These are phyloP conservation scores for Oryza australiensis DNA, from an alignment of 176 grass and related monocot genomes.

Conservation along the genomic window DNA sequence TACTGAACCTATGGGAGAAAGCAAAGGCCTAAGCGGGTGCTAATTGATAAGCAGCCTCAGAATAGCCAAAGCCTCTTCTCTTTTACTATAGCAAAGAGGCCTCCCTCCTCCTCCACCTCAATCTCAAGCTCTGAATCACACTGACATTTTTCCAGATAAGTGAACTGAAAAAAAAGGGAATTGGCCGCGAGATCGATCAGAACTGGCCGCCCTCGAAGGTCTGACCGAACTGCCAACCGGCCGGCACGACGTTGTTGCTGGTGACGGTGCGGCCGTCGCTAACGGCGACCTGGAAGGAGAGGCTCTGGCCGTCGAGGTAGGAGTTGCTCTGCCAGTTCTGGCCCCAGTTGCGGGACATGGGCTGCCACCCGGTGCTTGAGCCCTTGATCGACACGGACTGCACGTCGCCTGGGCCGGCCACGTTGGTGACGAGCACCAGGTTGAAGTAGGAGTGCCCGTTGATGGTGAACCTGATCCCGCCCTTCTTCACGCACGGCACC, in stretches of 20 bases:
- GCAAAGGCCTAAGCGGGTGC: constrained; percentile 72
- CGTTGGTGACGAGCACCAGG: constrained; percentile 84
- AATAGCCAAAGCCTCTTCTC: constrained; percentile 50
- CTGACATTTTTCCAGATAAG: constrained; percentile 13
- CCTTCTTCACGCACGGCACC: constrained; percentile 89
- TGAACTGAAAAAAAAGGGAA: background rate
- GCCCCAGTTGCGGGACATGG: constrained; percentile 88
- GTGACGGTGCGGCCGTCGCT: constrained; percentile 74
- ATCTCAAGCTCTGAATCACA: constrained; percentile 14
- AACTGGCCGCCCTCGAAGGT: constrained; percentile 72
- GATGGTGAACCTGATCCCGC: constrained; percentile 86
- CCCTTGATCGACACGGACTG: constrained; percentile 78
- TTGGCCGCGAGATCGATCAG: constrained; percentile 14
- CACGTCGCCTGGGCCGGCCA: constrained; percentile 79
- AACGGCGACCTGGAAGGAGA: constrained; percentile 74
- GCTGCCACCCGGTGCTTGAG: constrained; percentile 65
- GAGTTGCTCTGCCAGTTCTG: constrained; percentile 98
- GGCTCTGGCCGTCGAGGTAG: constrained; percentile 67
- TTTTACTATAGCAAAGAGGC: constrained; percentile 41
- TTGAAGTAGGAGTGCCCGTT: constrained; percentile 97
- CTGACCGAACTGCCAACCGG: constrained; percentile 82
- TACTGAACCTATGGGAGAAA: constrained; percentile 46
- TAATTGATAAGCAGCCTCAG: constrained; percentile 74
- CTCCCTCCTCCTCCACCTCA: constrained; percentile 10
- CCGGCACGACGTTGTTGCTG: constrained; percentile 55